Evolutionary conservation across 306 rosid genomes (phyloP).

Genomic region (Ziziphus jujuba): DNA sequence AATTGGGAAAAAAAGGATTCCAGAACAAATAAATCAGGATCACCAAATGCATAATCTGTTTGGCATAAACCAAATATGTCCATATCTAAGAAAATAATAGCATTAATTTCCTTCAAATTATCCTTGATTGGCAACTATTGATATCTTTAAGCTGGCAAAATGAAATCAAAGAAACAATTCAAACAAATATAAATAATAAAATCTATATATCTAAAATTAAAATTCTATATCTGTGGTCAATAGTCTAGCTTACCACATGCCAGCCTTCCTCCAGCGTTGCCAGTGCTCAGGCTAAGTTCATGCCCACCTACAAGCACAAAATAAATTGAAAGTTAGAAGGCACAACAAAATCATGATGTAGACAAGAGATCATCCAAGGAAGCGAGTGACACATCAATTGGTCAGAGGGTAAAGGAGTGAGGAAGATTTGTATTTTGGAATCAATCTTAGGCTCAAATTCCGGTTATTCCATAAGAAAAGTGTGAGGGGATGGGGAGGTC

Average conservation of each 20-base stretch:
- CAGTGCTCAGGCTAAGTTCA: slow-evolving; percentile 80
- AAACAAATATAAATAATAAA: slow-evolving; percentile 7
- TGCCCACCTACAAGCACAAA: slow-evolving; percentile 69
- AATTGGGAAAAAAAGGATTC: background rate
- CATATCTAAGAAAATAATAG: background rate
- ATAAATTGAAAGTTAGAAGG: slow-evolving; percentile 20
- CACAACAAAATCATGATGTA: slow-evolving; percentile 6
- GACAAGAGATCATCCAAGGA: background rate
- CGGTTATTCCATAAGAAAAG: background rate
- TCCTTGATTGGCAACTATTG: background rate
- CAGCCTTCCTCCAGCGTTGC: slow-evolving; percentile 94
- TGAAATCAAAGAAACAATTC: slow-evolving; percentile 10
- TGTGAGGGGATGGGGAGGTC: background rate
- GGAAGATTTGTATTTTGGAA: no score
- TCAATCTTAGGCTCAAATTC: background rate
- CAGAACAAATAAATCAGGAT: background rate
- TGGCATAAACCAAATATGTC: background rate
- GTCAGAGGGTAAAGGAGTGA: background rate
- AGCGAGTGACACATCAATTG: background rate
- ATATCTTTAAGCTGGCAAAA: background rate
- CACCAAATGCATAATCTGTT: background rate
- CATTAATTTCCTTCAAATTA: background rate
- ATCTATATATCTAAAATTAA: slow-evolving; percentile 5
- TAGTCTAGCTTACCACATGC: slow-evolving; percentile 73
- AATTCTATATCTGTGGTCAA: background rate